Base-by-base conservation (phyloP, 805 yeast species). In the Lachancea fermentati region DNA sequence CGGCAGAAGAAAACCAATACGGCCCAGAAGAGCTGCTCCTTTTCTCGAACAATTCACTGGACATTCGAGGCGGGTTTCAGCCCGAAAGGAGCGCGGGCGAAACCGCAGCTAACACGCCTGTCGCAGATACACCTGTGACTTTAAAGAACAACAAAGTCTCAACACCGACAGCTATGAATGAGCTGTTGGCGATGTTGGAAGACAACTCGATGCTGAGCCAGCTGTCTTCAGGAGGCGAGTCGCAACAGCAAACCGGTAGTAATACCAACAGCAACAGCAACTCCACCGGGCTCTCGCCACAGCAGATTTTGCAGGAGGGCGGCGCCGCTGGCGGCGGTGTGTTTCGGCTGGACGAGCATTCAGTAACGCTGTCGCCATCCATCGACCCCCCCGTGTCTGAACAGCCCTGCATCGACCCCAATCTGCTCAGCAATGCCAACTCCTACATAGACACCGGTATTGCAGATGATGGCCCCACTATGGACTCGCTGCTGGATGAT, bases 121-220 rank as follows among this genome's bases (percentile, higher is more conserved):
- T 14, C 5, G 30, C 15, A 9, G 37, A 14, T 6, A 25, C 30
- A 26, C 37, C 30, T 24, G 13, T 9, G 13, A 14, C 29, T 12
- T 12, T 29, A 13, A 29, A 29, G 14, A 29, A 29, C 15, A 19
- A 14, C 36, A 34, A 34, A 24, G 37, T 19, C 16, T 29, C 32
- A 4, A 49, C 51, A 30, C 57, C 60, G 19, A 48, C 55, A 2
- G 54, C 53, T n/a, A 46, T 55, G 54, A 50, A 47, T 29, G 60
- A 55, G 30, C 45, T 54, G 15, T 37, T 55, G 37, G 58, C 55
- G n/a, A 41, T 54, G 47, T 40, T 55, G 29, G 57, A 54, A 32
- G 54, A 42, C 33, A 33, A 41, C 17, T 31, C 30, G 11, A 30
- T 31, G 8, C 41, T 26, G 31, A 38, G 26, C 43, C 39, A 17